phyloP scores from a whole-genome alignment of 768 basidiomycete genomes.

The Artomyces pyxidatus region DNA sequence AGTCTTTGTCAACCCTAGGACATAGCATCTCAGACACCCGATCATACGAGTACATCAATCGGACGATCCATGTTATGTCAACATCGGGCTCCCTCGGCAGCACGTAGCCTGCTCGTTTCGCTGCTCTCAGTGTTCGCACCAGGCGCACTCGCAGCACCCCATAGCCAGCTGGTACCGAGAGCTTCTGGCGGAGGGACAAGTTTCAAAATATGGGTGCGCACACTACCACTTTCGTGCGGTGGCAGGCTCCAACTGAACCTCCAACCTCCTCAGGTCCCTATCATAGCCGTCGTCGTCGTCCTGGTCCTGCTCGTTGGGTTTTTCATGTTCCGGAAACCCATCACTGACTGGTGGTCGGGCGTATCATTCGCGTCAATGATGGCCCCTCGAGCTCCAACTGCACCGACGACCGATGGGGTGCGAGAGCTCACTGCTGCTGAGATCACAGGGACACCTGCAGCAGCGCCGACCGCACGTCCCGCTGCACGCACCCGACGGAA shows the following conservation, averaged over 20 bases:
- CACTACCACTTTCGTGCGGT: not conserved
- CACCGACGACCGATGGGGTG: not conserved
- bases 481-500: slow-evolving; percentile 29
- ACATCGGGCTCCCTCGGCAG: not conserved
- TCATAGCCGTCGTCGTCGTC: slow-evolving; percentile 4
- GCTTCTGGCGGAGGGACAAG: not conserved
- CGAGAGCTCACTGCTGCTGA: slow-evolving; percentile 15
- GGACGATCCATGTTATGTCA: slow-evolving; percentile 9
- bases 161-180: not conserved
- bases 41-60: too few species aligned
- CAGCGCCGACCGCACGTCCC: slow-evolving; percentile 1
- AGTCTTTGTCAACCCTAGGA: too few species aligned
- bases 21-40: too few species aligned
- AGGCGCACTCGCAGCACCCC: slow-evolving; percentile 2
- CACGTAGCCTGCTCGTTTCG: not conserved
- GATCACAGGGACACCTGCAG: slow-evolving; percentile 9
- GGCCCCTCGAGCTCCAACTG: not conserved
- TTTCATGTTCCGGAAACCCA: slow-evolving; percentile 2
- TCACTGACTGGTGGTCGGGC: not conserved
- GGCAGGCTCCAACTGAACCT: not conserved
- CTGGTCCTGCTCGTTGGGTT: slow-evolving; percentile 2
- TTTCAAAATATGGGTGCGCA: slow-evolving; percentile 2
- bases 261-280: slow-evolving; percentile 3
- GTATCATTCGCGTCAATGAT: not conserved
- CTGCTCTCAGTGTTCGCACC: slow-evolving; percentile 1